Evolutionary conservation across 2,329 filamentous ascomycete genomes (phyloP).

Genomic region (Claviceps digitariae): DNA sequence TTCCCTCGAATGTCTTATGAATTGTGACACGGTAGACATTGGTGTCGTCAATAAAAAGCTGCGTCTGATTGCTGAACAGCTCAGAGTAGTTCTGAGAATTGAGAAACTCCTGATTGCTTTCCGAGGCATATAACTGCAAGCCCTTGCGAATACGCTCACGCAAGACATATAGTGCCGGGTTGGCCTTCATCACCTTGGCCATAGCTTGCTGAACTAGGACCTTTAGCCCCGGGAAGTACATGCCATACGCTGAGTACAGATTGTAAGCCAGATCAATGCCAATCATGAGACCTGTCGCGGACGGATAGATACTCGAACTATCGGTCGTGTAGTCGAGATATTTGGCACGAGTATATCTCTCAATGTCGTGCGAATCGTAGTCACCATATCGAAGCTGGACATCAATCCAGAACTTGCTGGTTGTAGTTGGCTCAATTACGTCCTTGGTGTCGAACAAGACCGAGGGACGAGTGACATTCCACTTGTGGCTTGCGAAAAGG

Average conservation of each 20-base stretch:
- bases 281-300: constrained; percentile 92
- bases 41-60: constrained; percentile 97
- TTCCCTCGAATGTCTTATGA: constrained; percentile 98
- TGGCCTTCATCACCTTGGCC: constrained; percentile 99
- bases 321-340: constrained; percentile 98
- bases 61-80: constrained; percentile 96
- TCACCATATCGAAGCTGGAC: constrained; percentile 94
- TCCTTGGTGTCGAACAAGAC: constrained; percentile 95
- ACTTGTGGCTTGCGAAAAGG: constrained; percentile 94
- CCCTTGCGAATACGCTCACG: constrained; percentile 97
- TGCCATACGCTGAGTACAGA: constrained; percentile 91
- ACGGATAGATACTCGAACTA: constrained; percentile 97
- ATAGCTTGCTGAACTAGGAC: constrained; percentile 93
- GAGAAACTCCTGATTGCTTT: constrained; percentile 97
- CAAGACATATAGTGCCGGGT: constrained; percentile 88
- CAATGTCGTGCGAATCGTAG: constrained; percentile 98
- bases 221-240: constrained; percentile 97
- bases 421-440: constrained; percentile 80
- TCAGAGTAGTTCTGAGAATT: constrained; percentile 99
- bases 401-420: constrained; percentile 99
- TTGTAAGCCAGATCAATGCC: constrained; percentile 97
- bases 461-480: constrained; percentile 92
- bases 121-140: constrained; percentile 92
- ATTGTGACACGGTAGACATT: constrained; percentile 99
- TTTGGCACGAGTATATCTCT: constrained; percentile 92